Percentiles rank a stretch among this genome's conserved stretches.
phyloP scores from a whole-genome alignment of 441 rosid genomes.

The Pelargonium fulgidum region DNA sequence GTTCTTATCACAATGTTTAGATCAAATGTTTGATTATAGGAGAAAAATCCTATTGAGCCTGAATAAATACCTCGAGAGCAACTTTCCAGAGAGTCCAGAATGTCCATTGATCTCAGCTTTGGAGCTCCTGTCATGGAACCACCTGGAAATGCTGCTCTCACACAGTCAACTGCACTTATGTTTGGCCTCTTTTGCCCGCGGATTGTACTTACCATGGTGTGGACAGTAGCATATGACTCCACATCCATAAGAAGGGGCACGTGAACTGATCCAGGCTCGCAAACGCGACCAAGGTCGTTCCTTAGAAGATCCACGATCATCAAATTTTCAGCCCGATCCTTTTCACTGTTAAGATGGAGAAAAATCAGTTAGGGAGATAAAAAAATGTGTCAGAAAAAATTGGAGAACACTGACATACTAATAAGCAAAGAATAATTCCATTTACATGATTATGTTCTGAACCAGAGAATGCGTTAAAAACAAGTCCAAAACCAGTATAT shows the following conservation, averaged over 20 bases:
- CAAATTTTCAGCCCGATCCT: conserved; percentile 92
- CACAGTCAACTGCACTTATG: conserved; percentile 59
- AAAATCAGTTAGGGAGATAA: not conserved
- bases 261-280: conserved; percentile 80
- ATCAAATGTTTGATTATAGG: conserved; percentile 79
- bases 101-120: conserved; percentile 81
- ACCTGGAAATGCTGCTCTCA: conserved; percentile 88
- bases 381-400: not conserved
- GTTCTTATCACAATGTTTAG: conserved; percentile 90
- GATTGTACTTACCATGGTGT: conserved; percentile 93
- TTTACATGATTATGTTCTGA: not conserved
- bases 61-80: conserved; percentile 87
- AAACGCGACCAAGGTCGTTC: conserved; percentile 90
- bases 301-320: conserved; percentile 96
- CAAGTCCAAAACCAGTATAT: not conserved
- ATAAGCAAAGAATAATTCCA: conserved; percentile 2
- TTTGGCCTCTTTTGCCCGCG: conserved; percentile 57
- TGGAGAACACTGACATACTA: not conserved
- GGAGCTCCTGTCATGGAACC: conserved; percentile 99
- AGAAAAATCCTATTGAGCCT: conserved; percentile 81
- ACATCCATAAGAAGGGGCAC: conserved; percentile 92
- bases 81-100: conserved; percentile 73
- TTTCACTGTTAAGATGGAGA: conserved; percentile 51
- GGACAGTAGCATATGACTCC: conserved; percentile 92
- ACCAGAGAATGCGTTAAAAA: not conserved